These are phyloP conservation scores for Powellomyces hirtus DNA, from an alignment of 192 early-diverging fungal genomes.

Conservation along the genomic window DNA sequence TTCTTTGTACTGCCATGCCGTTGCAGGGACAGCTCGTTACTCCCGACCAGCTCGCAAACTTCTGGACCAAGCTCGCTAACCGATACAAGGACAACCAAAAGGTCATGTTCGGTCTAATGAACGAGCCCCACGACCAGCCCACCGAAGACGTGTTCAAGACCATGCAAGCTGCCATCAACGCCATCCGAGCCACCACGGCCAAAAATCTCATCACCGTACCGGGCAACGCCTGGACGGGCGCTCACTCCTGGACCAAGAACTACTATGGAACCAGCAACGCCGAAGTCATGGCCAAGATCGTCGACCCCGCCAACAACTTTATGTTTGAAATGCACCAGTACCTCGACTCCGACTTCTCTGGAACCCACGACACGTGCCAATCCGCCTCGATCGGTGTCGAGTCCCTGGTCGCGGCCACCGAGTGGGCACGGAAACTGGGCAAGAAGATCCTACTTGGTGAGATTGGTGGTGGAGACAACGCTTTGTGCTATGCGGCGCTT, in stretches of 20 bases:
- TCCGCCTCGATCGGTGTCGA: slow-evolving; percentile 9
- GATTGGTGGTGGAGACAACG: slow-evolving; percentile 17
- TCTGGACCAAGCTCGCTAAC: slow-evolving; percentile 22
- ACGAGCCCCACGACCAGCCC: slow-evolving; percentile 19
- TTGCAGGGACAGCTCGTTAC: slow-evolving; percentile 13
- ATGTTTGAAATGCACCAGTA: slow-evolving; percentile 37
- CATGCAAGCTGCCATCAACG: slow-evolving; percentile 29
- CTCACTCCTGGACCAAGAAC: slow-evolving; percentile 20
- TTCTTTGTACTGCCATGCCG: too few species aligned
- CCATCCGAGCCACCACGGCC: slow-evolving; percentile 30
- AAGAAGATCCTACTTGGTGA: slow-evolving; percentile 34
- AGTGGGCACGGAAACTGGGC: slow-evolving; percentile 22
- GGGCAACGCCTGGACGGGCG: slow-evolving; percentile 31
- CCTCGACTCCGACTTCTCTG: slow-evolving; percentile 30
- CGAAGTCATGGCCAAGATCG: slow-evolving; percentile 9
- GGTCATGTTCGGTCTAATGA: slow-evolving; percentile 26
- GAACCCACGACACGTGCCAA: slow-evolving; percentile 7
- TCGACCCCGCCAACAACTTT: slow-evolving; percentile 32
- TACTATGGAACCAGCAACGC: slow-evolving; percentile 22
- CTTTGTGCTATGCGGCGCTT: slow-evolving; percentile 3
- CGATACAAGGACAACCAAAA: background rate
- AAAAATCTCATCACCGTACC: slow-evolving; percentile 32
- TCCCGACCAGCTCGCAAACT: slow-evolving; percentile 5
- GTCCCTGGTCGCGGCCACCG: slow-evolving; percentile 11
- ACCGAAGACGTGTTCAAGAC: slow-evolving; percentile 5